Evolutionary conservation across 2,329 filamentous ascomycete genomes (phyloP).

Genomic region (Apiospora arundinis): DNA sequence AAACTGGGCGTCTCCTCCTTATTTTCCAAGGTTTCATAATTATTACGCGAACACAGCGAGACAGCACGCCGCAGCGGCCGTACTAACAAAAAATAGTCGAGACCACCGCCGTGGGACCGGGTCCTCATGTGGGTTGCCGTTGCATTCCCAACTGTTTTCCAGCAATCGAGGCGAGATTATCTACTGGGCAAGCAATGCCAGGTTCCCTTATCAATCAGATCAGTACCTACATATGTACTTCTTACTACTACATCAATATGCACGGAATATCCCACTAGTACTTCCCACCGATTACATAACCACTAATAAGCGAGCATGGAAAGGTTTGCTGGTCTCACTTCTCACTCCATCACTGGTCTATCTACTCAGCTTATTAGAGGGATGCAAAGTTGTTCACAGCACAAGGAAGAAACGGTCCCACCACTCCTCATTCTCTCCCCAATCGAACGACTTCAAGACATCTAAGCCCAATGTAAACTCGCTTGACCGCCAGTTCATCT

Average conservation of each 20-base stretch:
- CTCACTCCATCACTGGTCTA: too few species aligned
- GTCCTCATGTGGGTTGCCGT: neutral
- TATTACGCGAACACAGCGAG: neutral
- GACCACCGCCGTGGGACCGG: neutral
- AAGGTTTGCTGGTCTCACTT: too few species aligned
- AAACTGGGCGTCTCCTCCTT: neutral
- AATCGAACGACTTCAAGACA: too few species aligned
- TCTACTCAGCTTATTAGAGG: too few species aligned
- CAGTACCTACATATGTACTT: neutral
- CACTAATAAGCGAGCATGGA: too few species aligned
- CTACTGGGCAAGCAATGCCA: neutral
- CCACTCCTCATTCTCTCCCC: too few species aligned
- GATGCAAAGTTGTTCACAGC: too few species aligned
- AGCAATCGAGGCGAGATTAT: neutral
- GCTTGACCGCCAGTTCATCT: neutral
- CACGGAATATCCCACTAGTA: too few species aligned
- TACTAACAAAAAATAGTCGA: neutral
- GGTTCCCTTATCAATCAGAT: conserved; percentile 6
- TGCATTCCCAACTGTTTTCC: neutral
- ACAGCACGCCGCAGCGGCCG: too few species aligned
- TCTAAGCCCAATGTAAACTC: too few species aligned
- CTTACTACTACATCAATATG: neutral
- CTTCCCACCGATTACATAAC: too few species aligned
- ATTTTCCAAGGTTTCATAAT: neutral
- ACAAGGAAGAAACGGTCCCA: too few species aligned